A percentile compares a stretch with the other conserved stretches of the same genome.
These are phyloP conservation scores for Candida sakaeoensis DNA, from an alignment of 805 yeast species.

Conservation along the genomic window DNA sequence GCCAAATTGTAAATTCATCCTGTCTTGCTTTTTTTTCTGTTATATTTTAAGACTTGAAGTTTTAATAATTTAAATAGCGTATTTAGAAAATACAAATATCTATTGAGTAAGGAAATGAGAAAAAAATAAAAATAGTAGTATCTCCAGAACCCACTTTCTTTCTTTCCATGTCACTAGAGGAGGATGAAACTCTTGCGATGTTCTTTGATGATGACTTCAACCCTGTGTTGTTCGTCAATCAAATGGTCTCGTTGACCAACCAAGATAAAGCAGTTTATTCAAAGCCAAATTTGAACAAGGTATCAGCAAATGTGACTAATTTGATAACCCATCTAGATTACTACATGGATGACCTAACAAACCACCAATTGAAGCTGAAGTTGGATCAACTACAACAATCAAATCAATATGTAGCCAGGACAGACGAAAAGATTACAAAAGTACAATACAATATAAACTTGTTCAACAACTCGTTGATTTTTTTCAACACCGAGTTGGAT, in stretches of 20 bases:
- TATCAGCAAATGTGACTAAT: conserved; percentile 47
- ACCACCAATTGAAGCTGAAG: conserved; percentile 33
- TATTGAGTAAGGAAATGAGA: neutral
- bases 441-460: conserved; percentile 65
- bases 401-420: conserved; percentile 4
- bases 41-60: no score
- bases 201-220: conserved; percentile 66
- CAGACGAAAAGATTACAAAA: conserved; percentile 39
- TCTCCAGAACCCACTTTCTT: no score
- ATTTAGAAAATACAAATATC: conserved; percentile 1
- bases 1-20: conserved; percentile 34
- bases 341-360: conserved; percentile 56
- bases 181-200: conserved; percentile 51
- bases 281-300: conserved; percentile 24
- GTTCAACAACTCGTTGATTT: conserved; percentile 52
- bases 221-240: conserved; percentile 61
- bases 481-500: conserved; percentile 48
- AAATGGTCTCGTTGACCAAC: conserved; percentile 19
- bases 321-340: conserved; percentile 59
- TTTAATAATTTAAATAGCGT: neutral
- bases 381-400: neutral
- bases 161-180: neutral
- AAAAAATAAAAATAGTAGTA: neutral
- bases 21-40: neutral
- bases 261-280: conserved; percentile 7